Conservation (phyloP, 2,329 filamentous ascomycete genomes). For the Rhexocercosporidium sp. region DNA sequence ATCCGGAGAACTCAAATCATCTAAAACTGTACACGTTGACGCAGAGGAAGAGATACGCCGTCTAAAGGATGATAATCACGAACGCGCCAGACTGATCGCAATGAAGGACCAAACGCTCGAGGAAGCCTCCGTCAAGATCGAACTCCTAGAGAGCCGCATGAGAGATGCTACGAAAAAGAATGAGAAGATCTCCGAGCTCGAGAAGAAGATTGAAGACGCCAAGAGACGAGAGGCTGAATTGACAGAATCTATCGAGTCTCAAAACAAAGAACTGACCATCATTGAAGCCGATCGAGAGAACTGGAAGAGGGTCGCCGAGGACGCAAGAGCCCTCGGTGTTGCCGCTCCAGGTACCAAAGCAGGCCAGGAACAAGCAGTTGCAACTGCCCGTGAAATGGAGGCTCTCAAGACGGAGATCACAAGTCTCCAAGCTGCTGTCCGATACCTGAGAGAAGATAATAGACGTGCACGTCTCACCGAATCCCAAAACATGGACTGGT, state of each 20-base stretch:
- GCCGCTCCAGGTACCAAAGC: slow-evolving; percentile 56
- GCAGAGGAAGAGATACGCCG: slow-evolving; percentile 83
- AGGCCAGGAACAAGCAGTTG: slow-evolving; percentile 69
- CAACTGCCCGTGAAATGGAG: slow-evolving; percentile 75
- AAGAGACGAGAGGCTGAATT: slow-evolving; percentile 57
- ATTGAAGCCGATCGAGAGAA: slow-evolving; percentile 71
- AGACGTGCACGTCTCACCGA: slow-evolving; percentile 63
- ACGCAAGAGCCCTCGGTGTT: slow-evolving; percentile 60
- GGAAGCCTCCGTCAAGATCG: slow-evolving; percentile 88
- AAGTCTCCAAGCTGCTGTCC: slow-evolving; percentile 66
- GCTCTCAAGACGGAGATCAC: slow-evolving; percentile 71
- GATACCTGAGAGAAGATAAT: slow-evolving; percentile 72
- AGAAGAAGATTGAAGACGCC: slow-evolving; percentile 60
- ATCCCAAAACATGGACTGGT: slow-evolving; percentile 63
- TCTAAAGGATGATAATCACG: slow-evolving; percentile 79
- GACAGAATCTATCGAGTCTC: slow-evolving; percentile 68
- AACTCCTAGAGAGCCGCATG: slow-evolving; percentile 88
- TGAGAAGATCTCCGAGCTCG: slow-evolving; percentile 68
- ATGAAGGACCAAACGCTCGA: slow-evolving; percentile 83
- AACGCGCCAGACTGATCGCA: slow-evolving; percentile 73
- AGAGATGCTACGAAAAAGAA: slow-evolving; percentile 81
- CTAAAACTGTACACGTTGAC: slow-evolving; percentile 80
- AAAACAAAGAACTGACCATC: slow-evolving; percentile 68
- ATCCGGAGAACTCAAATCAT: slow-evolving; percentile 79
- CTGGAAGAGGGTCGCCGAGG: slow-evolving; percentile 73